Evolutionary conservation across 108 stramenopile genomes (phyloP), one percentile per base, ranked within the genome.

Genomic region (Cylindrotheca closterium): DNA sequence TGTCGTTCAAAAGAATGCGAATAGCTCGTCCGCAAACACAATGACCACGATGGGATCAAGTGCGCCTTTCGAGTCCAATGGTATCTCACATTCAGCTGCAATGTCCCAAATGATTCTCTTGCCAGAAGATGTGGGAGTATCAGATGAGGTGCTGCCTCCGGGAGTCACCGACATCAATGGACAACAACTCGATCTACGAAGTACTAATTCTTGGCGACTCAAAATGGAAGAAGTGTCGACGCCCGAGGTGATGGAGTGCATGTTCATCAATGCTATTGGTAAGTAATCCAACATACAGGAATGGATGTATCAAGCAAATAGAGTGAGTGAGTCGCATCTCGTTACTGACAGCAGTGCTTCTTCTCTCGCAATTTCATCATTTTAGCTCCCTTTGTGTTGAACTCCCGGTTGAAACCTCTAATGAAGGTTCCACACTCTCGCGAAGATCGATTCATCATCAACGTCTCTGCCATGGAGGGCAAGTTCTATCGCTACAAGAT

Each of bases 401-500:
- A 92, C 54, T 88, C 89, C 2, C 76, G 88, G 15, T 79, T 96
- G n/a, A 79, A 83, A 59, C 90, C 92, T 1, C 62, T 94, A n/a
- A 88, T 96, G 89, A 65, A 73, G 8, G 54, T 70, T 31, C 76
- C 71, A 8, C 54, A 55, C 10, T 30, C 34, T 15, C 56, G 70
- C 32, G 29, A 24, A 17, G 59, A 67, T 34, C 84, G 94, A 15
- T 96, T 77, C 78, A 89, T 96, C 27, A 87, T 96, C 61, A 94
- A 96, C 51, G 95, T 96, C 3, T 86, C 85, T 8, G 93, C 93
- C 26, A 96, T 94, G 95, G 95, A 96, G 62, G 94, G 94, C 17
- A 96, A 96, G 62, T 96, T 96, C 59, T 92, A 96, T 64, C 67
- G 95, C 17, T 92, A 88, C 79, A 96, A 96, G 72, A 88, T 88